phyloP scores from a whole-genome alignment of 495 filamentous ascomycete species.

The Xylaria telfairii region DNA sequence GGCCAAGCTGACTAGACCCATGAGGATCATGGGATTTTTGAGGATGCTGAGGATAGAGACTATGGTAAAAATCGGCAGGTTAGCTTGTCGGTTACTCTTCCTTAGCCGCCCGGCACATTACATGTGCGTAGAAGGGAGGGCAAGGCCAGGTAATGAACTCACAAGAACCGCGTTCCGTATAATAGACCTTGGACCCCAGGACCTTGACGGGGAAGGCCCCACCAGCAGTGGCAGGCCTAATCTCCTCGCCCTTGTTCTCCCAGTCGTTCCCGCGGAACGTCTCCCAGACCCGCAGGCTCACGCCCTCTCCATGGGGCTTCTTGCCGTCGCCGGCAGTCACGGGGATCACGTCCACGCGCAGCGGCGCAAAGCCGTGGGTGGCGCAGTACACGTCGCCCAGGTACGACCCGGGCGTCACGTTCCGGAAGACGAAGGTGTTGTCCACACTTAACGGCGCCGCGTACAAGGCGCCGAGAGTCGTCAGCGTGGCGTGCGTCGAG shows the following conservation, averaged over 20 bases:
- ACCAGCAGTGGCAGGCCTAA: constrained; percentile 37
- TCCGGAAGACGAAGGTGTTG: constrained; percentile 75
- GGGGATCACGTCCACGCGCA: constrained; percentile 74
- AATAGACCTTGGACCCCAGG: constrained; percentile 71
- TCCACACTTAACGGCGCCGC: constrained; percentile 66
- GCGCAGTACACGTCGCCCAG: constrained; percentile 77
- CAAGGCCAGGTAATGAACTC: constrained; percentile 43
- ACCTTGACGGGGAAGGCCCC: constrained; percentile 64
- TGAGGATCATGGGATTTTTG: constrained; percentile 93
- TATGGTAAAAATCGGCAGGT: constrained; percentile 21
- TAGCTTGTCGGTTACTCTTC: background rate
- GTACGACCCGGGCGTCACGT: constrained; percentile 72
- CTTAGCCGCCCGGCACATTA: background rate
- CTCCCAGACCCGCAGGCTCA: constrained; percentile 74
- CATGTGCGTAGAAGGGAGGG: background rate
- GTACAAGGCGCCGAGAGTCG: constrained; percentile 54
- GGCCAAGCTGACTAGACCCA: constrained; percentile 79
- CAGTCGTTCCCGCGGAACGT: constrained; percentile 89
- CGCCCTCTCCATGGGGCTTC: constrained; percentile 41
- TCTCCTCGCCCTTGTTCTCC: constrained; percentile 76
- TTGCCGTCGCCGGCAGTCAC: constrained; percentile 25
- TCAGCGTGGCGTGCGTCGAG: constrained; percentile 75
- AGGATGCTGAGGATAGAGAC: constrained; percentile 70
- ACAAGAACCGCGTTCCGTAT: constrained; percentile 75
- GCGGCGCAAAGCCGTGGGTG: constrained; percentile 74